phyloP scores from a whole-genome alignment of 495 filamentous ascomycete genomes.

The Daldinia decipiens region DNA sequence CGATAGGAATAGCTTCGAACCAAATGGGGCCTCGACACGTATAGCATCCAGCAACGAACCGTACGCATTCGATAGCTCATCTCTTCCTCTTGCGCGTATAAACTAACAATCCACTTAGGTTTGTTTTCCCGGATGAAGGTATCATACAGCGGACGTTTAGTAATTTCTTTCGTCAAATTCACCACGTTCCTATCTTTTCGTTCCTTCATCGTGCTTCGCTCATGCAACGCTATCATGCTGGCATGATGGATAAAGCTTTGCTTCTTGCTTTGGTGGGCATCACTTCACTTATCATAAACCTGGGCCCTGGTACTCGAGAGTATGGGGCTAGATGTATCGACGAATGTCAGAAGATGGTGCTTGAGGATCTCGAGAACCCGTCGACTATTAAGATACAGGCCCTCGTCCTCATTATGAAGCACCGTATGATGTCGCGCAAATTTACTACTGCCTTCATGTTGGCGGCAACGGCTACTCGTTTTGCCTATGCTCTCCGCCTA shows the following conservation, averaged over 20 bases:
- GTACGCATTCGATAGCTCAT: constrained; percentile 32
- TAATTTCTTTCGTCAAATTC: constrained; percentile 61
- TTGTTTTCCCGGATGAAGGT: constrained; percentile 51
- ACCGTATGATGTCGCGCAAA: constrained; percentile 58
- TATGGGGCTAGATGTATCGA: constrained; percentile 60
- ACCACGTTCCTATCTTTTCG: constrained; percentile 61
- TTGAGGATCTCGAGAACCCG: constrained; percentile 57
- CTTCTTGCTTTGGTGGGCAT: constrained; percentile 61
- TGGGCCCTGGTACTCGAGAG: constrained; percentile 54
- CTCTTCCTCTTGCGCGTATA: constrained; percentile 6
- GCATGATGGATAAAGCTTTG: constrained; percentile 57
- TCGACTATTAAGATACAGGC: constrained; percentile 60
- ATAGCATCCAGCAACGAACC: constrained; percentile 36
- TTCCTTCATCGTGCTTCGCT: constrained; percentile 63
- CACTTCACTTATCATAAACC: constrained; percentile 56
- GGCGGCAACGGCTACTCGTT: constrained; percentile 57
- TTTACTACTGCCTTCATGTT: constrained; percentile 62
- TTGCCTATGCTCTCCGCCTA: constrained; percentile 59
- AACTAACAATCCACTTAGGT: constrained; percentile 42
- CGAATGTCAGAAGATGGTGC: constrained; percentile 55
- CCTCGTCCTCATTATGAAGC: constrained; percentile 60
- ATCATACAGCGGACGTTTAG: constrained; percentile 57
- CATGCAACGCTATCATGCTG: constrained; percentile 62
- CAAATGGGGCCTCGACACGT: constrained; percentile 22
- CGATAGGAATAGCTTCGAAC: constrained; percentile 33